Conservation (phyloP, 495 filamentous ascomycete genomes). For the Rostrohypoxylon terebratum region DNA sequence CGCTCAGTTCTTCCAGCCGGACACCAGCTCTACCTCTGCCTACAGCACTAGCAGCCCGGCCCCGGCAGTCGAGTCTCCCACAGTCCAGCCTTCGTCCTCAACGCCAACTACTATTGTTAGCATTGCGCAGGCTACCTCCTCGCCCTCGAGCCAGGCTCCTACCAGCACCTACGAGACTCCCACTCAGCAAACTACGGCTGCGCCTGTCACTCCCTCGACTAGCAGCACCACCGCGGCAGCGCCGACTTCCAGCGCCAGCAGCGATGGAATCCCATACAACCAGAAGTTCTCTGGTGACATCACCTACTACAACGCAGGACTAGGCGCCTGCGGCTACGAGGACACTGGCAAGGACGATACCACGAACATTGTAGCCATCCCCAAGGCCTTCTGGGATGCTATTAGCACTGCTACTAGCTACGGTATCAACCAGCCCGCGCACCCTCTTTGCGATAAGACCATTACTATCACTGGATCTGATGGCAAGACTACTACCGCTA, state of each 20-base stretch:
- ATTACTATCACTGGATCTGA: slow-evolving; percentile 68
- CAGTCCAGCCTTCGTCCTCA: neutral
- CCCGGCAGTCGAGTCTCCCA: slow-evolving; percentile 7
- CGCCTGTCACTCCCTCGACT: slow-evolving; percentile 20
- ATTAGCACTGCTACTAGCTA: slow-evolving; percentile 52
- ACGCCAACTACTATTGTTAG: slow-evolving; percentile 30
- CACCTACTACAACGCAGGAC: slow-evolving; percentile 60
- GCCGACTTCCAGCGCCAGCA: slow-evolving; percentile 35
- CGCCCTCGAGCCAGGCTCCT: slow-evolving; percentile 29
- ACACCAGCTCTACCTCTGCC: slow-evolving; percentile 15
- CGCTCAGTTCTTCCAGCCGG: slow-evolving; percentile 58
- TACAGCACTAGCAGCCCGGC: slow-evolving; percentile 17
- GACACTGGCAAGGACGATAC: slow-evolving; percentile 54
- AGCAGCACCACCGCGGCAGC: slow-evolving; percentile 26
- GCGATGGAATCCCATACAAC: slow-evolving; percentile 33
- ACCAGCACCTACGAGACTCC: slow-evolving; percentile 27
- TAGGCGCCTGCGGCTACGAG: slow-evolving; percentile 61
- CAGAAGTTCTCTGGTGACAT: slow-evolving; percentile 54
- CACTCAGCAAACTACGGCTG: slow-evolving; percentile 19
- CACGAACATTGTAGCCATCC: slow-evolving; percentile 60
- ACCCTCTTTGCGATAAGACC: slow-evolving; percentile 73
- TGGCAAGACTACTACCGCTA: slow-evolving; percentile 67
- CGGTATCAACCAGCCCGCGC: slow-evolving; percentile 61
- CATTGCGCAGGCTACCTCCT: slow-evolving; percentile 24
- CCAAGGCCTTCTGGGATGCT: slow-evolving; percentile 61